Conservation (phyloP, 116 monocot genomes). For the Iris pallida region DNA sequence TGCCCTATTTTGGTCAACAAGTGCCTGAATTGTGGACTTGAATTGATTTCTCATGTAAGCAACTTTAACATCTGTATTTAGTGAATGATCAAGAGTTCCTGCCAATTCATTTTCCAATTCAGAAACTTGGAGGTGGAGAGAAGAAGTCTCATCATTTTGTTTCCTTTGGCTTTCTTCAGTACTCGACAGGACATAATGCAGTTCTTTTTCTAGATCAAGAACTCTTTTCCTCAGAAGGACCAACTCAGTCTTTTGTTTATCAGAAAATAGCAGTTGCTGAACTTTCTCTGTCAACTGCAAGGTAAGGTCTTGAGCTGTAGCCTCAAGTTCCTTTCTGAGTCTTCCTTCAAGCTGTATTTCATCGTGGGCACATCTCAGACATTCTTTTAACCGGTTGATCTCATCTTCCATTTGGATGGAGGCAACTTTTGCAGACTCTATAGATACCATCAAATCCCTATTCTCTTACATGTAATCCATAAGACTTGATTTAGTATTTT, state of each 20-base stretch:
- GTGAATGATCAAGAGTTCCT: too few species aligned
- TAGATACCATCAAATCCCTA: constrained; percentile 23
- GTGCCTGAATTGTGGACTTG: constrained; percentile 13
- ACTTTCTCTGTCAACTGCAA: constrained; percentile 44
- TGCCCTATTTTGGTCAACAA: constrained; percentile 19
- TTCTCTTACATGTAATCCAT: constrained; percentile 41
- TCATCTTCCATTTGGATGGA: too few species aligned
- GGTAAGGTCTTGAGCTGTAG: constrained; percentile 35
- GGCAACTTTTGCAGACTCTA: too few species aligned
- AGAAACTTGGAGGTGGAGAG: constrained; percentile 24
- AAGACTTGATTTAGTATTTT: constrained; percentile 39
- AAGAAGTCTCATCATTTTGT: constrained; percentile 21
- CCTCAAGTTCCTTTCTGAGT: constrained; percentile 44
- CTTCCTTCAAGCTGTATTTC: too few species aligned
- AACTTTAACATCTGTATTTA: too few species aligned
- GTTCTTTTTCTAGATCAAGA: constrained; percentile 45
- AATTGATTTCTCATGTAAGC: constrained; percentile 52
- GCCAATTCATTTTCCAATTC: constrained; percentile 50
- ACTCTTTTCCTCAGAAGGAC: constrained; percentile 27
- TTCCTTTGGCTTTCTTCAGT: constrained; percentile 34
- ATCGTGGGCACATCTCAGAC: too few species aligned
- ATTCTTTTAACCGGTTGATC: too few species aligned
- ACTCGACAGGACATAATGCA: constrained; percentile 24
- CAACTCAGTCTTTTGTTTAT: constrained; percentile 49
- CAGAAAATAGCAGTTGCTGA: constrained; percentile 32